phyloP scores from a whole-genome alignment of 2,329 filamentous ascomycete genomes.

The Alternaria atra region DNA sequence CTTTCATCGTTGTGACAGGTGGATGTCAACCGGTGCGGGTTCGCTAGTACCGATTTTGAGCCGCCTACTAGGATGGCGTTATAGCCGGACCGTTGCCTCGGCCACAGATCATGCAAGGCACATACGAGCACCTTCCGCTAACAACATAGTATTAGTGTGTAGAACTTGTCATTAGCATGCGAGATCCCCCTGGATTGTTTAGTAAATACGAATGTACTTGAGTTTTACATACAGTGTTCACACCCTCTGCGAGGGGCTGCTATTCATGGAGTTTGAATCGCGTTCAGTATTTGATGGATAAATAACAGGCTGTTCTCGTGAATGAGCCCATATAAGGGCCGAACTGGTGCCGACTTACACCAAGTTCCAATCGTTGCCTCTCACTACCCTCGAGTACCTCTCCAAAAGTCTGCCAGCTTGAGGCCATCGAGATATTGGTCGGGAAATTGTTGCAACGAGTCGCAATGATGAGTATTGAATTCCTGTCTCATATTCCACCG shows the following conservation, averaged over 20 bases:
- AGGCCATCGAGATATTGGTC: background rate
- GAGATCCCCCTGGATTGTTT: background rate
- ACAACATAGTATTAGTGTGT: background rate
- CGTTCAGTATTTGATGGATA: background rate
- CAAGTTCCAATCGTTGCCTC: background rate
- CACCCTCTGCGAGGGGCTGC: background rate
- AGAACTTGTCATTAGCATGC: background rate
- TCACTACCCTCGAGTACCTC: background rate
- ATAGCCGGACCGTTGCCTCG: constrained; percentile 2
- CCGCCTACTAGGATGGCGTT: constrained; percentile 8
- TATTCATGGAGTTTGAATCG: background rate
- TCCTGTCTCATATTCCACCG: too few species aligned
- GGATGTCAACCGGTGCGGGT: background rate
- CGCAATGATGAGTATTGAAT: too few species aligned
- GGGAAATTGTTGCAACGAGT: too few species aligned
- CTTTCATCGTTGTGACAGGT: background rate
- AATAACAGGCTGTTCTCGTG: background rate
- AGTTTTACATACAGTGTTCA: background rate
- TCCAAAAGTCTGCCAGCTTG: background rate
- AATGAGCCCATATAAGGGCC: background rate
- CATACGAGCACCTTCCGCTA: constrained; percentile 8
- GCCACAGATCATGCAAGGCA: constrained; percentile 8
- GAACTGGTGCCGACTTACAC: background rate
- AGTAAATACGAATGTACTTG: background rate
- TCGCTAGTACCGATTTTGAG: constrained; percentile 6